These are phyloP conservation scores for Taxawa tesnikishii DNA, from an alignment of 2,329 filamentous ascomycete species.

Conservation along the genomic window DNA sequence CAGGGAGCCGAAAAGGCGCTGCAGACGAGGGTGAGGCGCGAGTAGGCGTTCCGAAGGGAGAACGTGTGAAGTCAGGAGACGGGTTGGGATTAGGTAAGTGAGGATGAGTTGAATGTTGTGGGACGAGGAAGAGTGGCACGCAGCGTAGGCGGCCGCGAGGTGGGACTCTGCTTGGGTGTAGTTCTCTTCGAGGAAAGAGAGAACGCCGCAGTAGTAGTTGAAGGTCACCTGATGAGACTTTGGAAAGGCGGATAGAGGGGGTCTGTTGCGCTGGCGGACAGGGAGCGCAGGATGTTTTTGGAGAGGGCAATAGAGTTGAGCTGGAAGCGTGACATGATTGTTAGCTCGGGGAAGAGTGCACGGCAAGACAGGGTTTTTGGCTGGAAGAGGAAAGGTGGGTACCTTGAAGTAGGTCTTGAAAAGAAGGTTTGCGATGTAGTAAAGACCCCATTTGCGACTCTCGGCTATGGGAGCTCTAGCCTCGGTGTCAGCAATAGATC, in stretches of 20 bases:
- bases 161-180: conserved; percentile 73
- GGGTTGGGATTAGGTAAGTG: conserved; percentile 88
- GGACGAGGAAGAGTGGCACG: conserved; percentile 14
- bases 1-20: conserved; percentile 67
- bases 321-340: conserved; percentile 21
- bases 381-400: conserved; percentile 3
- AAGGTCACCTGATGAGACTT: conserved; percentile 89
- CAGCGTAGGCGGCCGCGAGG: conserved; percentile 65
- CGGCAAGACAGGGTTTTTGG: neutral
- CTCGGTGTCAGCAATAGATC: neutral
- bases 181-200: conserved; percentile 91
- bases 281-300: conserved; percentile 76
- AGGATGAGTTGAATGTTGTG: conserved; percentile 86
- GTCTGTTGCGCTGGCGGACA: conserved; percentile 61
- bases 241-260: conserved; percentile 65
- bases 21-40: conserved; percentile 60
- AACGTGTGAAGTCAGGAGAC: conserved; percentile 74
- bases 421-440: conserved; percentile 83
- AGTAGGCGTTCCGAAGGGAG: conserved; percentile 65
- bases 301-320: conserved; percentile 81
- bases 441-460: conserved; percentile 95
- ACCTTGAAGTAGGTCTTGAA: conserved; percentile 98
- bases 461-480: conserved; percentile 52
- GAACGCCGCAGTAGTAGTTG: conserved; percentile 87
- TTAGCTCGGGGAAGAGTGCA: neutral